Conservation (phyloP, 257 asterid species). For the Paraleonurus japonicus region DNA sequence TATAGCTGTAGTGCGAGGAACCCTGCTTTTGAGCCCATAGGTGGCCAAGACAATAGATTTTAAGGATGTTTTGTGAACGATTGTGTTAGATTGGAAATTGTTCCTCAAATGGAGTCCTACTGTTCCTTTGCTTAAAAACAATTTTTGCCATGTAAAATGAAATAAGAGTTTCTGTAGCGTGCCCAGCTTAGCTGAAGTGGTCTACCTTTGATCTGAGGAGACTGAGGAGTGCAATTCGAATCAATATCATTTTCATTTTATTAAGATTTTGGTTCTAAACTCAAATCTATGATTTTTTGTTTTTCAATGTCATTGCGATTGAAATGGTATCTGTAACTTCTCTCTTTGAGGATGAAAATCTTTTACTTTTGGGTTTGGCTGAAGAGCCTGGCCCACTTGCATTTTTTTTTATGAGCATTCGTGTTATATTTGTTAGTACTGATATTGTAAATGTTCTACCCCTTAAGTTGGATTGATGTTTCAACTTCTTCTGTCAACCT, state of each 20-base stretch:
- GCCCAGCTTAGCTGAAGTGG: conserved; percentile 7
- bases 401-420: conserved; percentile 2
- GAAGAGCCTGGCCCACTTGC: background rate
- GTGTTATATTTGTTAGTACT: background rate
- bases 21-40: background rate
- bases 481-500: conserved; percentile 7
- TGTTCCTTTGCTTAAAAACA: background rate
- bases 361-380: conserved; percentile 7
- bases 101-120: background rate
- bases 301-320: conserved; percentile 6
- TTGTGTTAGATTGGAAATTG: background rate
- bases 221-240: background rate
- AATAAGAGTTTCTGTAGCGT: background rate
- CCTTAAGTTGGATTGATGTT: conserved; percentile 15
- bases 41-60: background rate
- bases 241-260: background rate
- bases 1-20: conserved; percentile 8
- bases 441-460: conserved; percentile 1
- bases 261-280: background rate
- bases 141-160: no score
- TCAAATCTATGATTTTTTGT: background rate
- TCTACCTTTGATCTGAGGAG: conserved; percentile 7
- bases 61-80: background rate
- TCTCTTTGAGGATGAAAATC: background rate
- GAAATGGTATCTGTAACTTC: conserved; percentile 1